phyloP scores from a whole-genome alignment of 768 basidiomycete species.

The Agaricus sinodeliciosus region DNA sequence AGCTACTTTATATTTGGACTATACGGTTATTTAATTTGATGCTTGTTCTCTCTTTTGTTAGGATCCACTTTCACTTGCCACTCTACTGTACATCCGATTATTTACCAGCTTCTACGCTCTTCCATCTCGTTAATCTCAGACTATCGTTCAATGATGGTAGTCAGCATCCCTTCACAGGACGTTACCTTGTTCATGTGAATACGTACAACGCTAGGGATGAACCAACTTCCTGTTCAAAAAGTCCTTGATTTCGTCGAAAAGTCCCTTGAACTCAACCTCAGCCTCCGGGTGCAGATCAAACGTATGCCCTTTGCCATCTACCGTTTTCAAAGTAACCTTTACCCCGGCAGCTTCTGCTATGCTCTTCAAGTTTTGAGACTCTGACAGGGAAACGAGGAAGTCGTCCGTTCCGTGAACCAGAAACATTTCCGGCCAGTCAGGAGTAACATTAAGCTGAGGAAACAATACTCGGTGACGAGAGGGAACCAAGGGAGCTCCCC shows the following conservation, averaged over 20 bases:
- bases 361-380: conserved; percentile 30
- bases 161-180: too few relatives aligned
- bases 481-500: conserved; percentile 19
- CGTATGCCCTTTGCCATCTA: conserved; percentile 38
- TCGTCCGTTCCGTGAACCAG: conserved; percentile 44
- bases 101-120: too few relatives aligned
- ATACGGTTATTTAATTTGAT: too few relatives aligned
- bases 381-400: conserved; percentile 34
- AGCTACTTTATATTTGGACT: too few relatives aligned
- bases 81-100: too few relatives aligned
- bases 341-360: conserved; percentile 27
- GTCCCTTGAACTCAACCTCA: conserved; percentile 20
- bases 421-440: conserved; percentile 38
- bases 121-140: too few relatives aligned
- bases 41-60: too few relatives aligned
- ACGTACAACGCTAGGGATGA: background rate
- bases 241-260: conserved; percentile 9
- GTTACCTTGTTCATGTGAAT: too few relatives aligned
- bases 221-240: conserved; percentile 1
- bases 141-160: background rate
- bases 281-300: conserved; percentile 45
- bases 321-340: conserved; percentile 16
- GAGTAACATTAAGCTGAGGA: conserved; percentile 33
- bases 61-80: too few relatives aligned
- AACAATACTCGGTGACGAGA: conserved; percentile 28